Evolutionary conservation across 2,329 filamentous ascomycete genomes (phyloP).

Genomic region (Botrytis deweyae): DNA sequence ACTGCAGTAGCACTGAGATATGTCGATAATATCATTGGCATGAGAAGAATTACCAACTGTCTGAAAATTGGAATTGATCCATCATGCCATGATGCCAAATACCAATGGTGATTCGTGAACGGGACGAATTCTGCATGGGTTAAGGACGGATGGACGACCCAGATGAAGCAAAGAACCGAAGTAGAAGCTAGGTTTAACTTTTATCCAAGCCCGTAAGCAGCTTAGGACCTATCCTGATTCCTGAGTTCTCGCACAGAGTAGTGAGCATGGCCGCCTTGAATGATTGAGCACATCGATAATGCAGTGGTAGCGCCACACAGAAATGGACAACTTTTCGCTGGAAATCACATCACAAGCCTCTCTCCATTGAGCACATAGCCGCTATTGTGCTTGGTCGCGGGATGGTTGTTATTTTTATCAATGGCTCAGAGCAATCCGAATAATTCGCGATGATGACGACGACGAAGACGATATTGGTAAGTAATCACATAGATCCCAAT

Average conservation of each 20-base stretch:
- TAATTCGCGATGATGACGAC: neutral
- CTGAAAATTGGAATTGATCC: neutral
- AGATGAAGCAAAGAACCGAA: neutral
- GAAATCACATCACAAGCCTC: slow-evolving; percentile 8
- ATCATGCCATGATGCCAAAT: neutral
- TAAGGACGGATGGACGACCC: neutral
- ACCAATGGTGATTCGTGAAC: neutral
- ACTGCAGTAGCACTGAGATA: neutral
- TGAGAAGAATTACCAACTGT: neutral
- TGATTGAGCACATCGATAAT: slow-evolving; percentile 10
- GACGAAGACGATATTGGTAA: neutral
- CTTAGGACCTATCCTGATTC: neutral
- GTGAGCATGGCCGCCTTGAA: neutral
- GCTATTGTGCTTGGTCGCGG: slow-evolving; percentile 1
- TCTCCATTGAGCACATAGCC: neutral
- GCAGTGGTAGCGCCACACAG: slow-evolving; percentile 14
- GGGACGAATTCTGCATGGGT: neutral
- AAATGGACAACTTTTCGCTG: neutral
- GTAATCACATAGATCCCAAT: neutral
- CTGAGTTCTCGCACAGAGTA: neutral
- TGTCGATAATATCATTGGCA: neutral
- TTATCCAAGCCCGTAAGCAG: neutral
- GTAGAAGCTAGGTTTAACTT: neutral
- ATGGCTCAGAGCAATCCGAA: neutral
- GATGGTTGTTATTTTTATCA: neutral